Conservation (phyloP, 2,329 filamentous ascomycete species). For the Verticillium nubilum region DNA sequence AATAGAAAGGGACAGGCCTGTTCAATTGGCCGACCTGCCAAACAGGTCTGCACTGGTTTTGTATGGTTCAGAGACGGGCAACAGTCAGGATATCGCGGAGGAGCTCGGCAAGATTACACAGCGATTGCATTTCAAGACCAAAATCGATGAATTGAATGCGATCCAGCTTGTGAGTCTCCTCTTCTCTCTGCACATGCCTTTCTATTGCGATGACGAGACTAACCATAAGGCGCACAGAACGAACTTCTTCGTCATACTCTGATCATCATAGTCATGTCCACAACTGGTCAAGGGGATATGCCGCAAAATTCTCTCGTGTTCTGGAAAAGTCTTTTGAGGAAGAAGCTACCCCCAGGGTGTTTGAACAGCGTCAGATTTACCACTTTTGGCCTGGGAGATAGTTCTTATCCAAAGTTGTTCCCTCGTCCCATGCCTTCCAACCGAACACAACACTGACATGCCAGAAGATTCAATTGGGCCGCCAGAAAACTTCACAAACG, state of each 20-base stretch:
- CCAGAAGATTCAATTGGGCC: conserved; percentile 79
- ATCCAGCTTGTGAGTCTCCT: conserved; percentile 38
- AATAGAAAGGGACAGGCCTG: conserved; percentile 8
- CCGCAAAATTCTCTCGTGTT: conserved; percentile 76
- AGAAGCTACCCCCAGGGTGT: conserved; percentile 67
- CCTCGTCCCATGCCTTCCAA: not conserved
- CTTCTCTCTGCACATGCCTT: not conserved
- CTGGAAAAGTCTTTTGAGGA: conserved; percentile 80
- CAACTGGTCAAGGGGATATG: conserved; percentile 90
- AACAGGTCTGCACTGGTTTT: conserved; percentile 59
- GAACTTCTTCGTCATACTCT: conserved; percentile 45
- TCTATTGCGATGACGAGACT: not conserved
- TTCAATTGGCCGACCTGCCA: conserved; percentile 18
- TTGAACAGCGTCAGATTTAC: conserved; percentile 68
- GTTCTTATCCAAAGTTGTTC: conserved; percentile 80
- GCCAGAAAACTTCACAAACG: conserved; percentile 83
- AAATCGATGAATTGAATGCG: conserved; percentile 71
- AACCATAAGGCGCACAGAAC: not conserved
- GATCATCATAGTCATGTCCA: conserved; percentile 79
- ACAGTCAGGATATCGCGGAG: conserved; percentile 84
- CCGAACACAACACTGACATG: not conserved
- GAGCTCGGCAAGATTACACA: conserved; percentile 72
- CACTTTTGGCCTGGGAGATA: conserved; percentile 89
- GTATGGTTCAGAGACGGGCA: conserved; percentile 94
- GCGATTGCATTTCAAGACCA: conserved; percentile 71